These are phyloP conservation scores for Diaporthe citri DNA, from an alignment of 2,329 filamentous ascomycete genomes.

Conservation along the genomic window DNA sequence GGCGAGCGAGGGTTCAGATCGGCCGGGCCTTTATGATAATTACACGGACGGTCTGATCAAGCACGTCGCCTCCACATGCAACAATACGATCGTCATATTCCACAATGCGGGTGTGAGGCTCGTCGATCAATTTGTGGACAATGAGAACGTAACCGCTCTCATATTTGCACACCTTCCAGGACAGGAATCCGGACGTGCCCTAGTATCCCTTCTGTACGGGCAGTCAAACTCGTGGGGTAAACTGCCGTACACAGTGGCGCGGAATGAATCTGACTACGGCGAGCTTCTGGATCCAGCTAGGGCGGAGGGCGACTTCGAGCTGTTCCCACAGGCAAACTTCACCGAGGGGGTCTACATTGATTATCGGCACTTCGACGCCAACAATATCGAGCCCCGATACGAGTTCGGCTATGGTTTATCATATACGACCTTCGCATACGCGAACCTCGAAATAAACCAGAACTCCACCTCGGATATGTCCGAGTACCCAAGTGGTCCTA, in stretches of 20 bases:
- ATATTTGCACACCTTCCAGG: constrained; percentile 75
- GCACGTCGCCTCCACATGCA: constrained; percentile 69
- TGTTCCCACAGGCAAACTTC: constrained; percentile 65
- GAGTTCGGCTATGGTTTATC: constrained; percentile 70
- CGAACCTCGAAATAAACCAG: constrained; percentile 54
- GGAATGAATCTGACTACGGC: constrained; percentile 68
- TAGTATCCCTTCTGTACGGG: constrained; percentile 70
- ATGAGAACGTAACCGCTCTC: constrained; percentile 74
- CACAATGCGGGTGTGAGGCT: constrained; percentile 74
- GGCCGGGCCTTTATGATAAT: constrained; percentile 73
- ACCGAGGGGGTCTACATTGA: constrained; percentile 65
- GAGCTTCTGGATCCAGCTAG: constrained; percentile 54
- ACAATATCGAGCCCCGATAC: constrained; percentile 62
- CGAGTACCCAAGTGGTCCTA: constrained; percentile 54
- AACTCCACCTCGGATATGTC: constrained; percentile 46
- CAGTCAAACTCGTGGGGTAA: constrained; percentile 68
- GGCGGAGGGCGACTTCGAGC: constrained; percentile 64
- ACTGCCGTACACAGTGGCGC: constrained; percentile 72
- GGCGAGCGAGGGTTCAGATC: constrained; percentile 79
- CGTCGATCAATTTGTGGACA: constrained; percentile 72
- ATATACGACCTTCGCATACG: constrained; percentile 67
- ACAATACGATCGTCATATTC: constrained; percentile 73
- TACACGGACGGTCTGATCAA: constrained; percentile 70
- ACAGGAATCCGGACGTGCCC: constrained; percentile 69
- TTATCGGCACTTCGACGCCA: constrained; percentile 66